Conservation (phyloP, 345 rosid genomes). For the Eucalyptus cladocalyx region DNA sequence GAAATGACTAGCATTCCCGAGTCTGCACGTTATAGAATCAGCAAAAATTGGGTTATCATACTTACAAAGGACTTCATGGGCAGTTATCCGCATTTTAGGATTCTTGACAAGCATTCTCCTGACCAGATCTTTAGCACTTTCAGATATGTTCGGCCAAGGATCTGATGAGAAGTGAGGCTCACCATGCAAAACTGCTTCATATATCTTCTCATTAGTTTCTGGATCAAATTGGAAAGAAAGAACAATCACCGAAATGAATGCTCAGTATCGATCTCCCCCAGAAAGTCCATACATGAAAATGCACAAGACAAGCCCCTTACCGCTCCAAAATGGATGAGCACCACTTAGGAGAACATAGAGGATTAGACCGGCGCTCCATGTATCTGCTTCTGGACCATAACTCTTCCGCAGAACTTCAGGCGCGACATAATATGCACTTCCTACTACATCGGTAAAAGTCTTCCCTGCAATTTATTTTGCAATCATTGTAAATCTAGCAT, state of each 20-base stretch:
- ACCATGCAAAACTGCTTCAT: constrained; percentile 59
- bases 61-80: constrained; percentile 75
- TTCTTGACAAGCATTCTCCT: constrained; percentile 62
- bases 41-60: background rate
- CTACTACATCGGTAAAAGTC: constrained; percentile 61
- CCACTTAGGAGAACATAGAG: constrained; percentile 72
- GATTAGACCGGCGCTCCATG: constrained; percentile 89
- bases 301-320: constrained; percentile 11
- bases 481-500: background rate
- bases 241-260: background rate
- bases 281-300: background rate
- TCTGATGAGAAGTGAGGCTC: constrained; percentile 56
- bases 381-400: constrained; percentile 81
- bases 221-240: background rate
- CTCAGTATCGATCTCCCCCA: background rate
- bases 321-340: constrained; percentile 91
- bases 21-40: background rate
- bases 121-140: constrained; percentile 72
- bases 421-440: constrained; percentile 83
- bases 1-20: background rate
- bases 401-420: constrained; percentile 59
- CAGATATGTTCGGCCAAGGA: constrained; percentile 81
- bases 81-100: constrained; percentile 48
- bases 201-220: constrained; percentile 74
- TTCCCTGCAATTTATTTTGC: constrained; percentile 35